Conservation (phyloP, 73 alveolate genomes). For the Paramecium octaurelia region DNA sequence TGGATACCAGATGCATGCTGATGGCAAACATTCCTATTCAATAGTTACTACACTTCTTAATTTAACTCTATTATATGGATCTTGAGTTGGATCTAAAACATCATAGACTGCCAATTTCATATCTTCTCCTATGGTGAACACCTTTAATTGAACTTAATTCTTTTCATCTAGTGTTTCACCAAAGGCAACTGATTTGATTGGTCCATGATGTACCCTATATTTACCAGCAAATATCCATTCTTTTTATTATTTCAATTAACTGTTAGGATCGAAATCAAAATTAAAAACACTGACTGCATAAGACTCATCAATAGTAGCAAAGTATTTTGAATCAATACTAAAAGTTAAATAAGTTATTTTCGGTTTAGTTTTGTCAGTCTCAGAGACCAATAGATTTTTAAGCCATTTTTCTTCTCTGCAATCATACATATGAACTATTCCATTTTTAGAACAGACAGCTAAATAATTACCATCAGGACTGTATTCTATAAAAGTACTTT, state of each 20-base stretch:
- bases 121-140: conserved; percentile 86
- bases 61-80: conserved; percentile 60
- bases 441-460: conserved; percentile 78
- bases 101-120: conserved; percentile 78
- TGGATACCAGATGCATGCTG: conserved; percentile 96
- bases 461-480: conserved; percentile 92
- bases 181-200: conserved; percentile 76
- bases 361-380: conserved; percentile 61
- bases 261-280: conserved; percentile 67
- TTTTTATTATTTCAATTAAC: conserved; percentile 63
- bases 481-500: conserved; percentile 87
- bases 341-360: conserved; percentile 54
- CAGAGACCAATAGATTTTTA: conserved; percentile 54
- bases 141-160: conserved; percentile 64
- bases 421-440: conserved; percentile 65
- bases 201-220: conserved; percentile 76
- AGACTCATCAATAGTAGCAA: conserved; percentile 82
- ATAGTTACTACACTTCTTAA: conserved; percentile 62
- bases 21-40: conserved; percentile 83
- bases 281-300: conserved; percentile 76
- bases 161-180: conserved; percentile 85
- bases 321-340: conserved; percentile 68
- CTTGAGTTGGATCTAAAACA: conserved; percentile 61
- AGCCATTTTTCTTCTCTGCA: conserved; percentile 54
- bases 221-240: conserved; percentile 85